Evolutionary conservation across 2,329 filamentous ascomycete genomes (phyloP).

Genomic region (Clonostachys byssicola): DNA sequence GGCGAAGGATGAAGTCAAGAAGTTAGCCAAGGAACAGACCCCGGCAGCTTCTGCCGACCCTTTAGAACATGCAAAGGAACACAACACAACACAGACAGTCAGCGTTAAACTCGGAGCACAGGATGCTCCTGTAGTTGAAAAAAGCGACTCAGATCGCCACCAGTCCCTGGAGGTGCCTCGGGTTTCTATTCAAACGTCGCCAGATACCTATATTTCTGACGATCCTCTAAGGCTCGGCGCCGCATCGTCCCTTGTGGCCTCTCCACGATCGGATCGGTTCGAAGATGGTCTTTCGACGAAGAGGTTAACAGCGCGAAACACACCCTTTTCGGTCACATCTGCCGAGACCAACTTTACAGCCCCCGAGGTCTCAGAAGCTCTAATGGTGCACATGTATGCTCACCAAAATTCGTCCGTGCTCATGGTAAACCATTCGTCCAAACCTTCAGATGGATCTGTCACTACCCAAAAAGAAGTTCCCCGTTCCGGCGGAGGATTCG

Average conservation of each 20-base stretch:
- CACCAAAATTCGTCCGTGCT: constrained; percentile 63
- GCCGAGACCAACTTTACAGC: constrained; percentile 60
- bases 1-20: neutral
- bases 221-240: too few species aligned
- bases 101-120: too few species aligned
- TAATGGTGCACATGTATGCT: constrained; percentile 57
- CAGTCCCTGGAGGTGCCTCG: too few species aligned
- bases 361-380: constrained; percentile 57
- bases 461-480: constrained; percentile 13
- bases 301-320: constrained; percentile 50
- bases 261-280: constrained; percentile 31
- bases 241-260: too few species aligned
- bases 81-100: too few species aligned
- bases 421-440: constrained; percentile 52
- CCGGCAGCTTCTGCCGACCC: too few species aligned
- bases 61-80: too few species aligned
- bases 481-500: neutral
- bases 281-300: constrained; percentile 50
- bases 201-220: too few species aligned
- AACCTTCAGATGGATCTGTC: constrained; percentile 41
- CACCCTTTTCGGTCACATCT: constrained; percentile 58
- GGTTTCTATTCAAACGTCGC: too few species aligned
- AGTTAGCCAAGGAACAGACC: too few species aligned
- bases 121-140: too few species aligned
- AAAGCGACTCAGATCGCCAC: too few species aligned